Percentiles rank a stretch among this genome's conserved stretches.
Evolutionary conservation across 2,329 filamentous ascomycete species (phyloP).

Genomic region (Chrysoporthe puriensis): DNA sequence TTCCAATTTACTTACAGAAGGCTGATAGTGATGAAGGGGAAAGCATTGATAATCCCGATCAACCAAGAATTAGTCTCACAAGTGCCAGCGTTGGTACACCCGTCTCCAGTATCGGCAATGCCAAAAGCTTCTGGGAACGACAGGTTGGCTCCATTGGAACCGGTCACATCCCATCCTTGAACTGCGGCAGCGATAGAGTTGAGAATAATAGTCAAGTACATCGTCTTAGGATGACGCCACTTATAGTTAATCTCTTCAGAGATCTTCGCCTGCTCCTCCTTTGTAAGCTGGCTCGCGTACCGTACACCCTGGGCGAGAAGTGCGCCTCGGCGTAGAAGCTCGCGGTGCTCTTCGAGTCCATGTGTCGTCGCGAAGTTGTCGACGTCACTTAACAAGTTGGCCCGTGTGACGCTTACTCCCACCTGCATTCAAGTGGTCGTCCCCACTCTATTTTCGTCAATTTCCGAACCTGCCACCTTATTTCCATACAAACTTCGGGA

Average conservation of each 20-base stretch:
- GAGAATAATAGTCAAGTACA: slow-evolving; percentile 62
- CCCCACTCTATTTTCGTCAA: too few species aligned
- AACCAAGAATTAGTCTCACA: slow-evolving; percentile 43
- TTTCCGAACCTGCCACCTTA: too few species aligned
- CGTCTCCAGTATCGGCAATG: slow-evolving; percentile 40
- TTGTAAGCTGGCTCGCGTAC: neutral
- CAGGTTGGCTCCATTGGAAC: slow-evolving; percentile 62
- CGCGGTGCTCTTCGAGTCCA: neutral
- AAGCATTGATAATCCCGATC: slow-evolving; percentile 66
- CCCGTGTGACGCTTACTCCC: neutral
- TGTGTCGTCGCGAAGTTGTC: neutral
- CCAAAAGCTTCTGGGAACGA: slow-evolving; percentile 59
- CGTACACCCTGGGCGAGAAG: neutral
- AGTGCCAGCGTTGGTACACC: neutral
- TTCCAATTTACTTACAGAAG: neutral
- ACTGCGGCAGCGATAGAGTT: slow-evolving; percentile 58
- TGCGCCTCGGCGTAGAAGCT: neutral
- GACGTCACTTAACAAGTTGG: neutral
- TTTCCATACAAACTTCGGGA: too few species aligned
- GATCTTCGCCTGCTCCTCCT: neutral
- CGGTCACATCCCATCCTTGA: slow-evolving; percentile 52
- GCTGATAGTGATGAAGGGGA: neutral
- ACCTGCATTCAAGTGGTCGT: too few species aligned
- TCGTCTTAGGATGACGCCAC: slow-evolving; percentile 64
- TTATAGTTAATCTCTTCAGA: slow-evolving; percentile 64